Evolutionary conservation across 495 filamentous ascomycete species (phyloP), one percentile per base, ranked within the genome.

Genomic region (Xylaria palmicola): DNA sequence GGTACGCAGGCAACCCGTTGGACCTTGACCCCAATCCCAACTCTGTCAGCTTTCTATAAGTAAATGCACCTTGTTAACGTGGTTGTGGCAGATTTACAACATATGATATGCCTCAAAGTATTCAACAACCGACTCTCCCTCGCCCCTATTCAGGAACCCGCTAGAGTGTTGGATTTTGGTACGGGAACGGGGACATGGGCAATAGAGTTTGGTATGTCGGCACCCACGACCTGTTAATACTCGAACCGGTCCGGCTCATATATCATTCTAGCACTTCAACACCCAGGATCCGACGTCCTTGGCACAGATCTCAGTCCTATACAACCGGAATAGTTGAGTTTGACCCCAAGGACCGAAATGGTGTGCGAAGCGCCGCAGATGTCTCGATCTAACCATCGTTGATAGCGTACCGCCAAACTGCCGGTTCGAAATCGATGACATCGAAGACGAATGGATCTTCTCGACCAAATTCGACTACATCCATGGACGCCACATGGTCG

Each of bases 81-180:
- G 26, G 19, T n/a, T 17, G 8, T 68, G 74, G 40, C 71, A 65
- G 63, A 65, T 59, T 55, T 65, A 78, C 63, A 95, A 73, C 59
- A 93, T 88, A 69, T 92, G 91, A 83, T 95, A 92, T 49, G 86
- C 84, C 24, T 88, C 90, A 61, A 89, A 86, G 75, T 93, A 83
- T 75, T 95, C 87, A 69, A 92, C 91, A n/a, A 88, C 92, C 70
- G 93, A 77, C 59, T 62, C 43, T 40, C 49, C 12, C 59, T 62
- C 7, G 63, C 63, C n/a, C 63, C 63, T 2, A 32, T 65, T 3
- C 43, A 53, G 19, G 27, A 58, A 3, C 63, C 63, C 13, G 27
- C 41, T 10, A 34, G 44, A 30, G 74, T 76, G 17, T 71, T 81
- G 30, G 79, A 81, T 51, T 65, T 81, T n/a, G 79, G 77, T 6